Evolutionary conservation across 257 asterid species (phyloP).

Genomic region (Echites panduratus): DNA sequence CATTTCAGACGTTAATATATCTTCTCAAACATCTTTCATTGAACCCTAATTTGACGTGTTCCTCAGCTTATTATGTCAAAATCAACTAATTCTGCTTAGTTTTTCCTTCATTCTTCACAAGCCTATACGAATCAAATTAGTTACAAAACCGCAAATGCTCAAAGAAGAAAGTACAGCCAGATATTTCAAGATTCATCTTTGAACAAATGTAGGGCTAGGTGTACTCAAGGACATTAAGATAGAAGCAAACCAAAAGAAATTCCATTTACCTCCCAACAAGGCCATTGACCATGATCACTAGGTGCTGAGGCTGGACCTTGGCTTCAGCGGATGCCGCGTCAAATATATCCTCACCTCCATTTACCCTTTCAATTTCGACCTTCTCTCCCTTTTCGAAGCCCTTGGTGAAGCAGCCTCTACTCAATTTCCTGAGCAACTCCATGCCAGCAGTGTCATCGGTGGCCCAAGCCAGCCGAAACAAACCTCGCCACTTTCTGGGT

Average conservation of each 20-base stretch:
- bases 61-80: not conserved
- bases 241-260: not conserved
- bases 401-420: conserved; percentile 53
- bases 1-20: not conserved
- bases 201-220: not conserved
- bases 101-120: not conserved
- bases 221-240: not conserved
- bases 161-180: not conserved
- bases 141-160: not conserved
- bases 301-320: conserved; percentile 10
- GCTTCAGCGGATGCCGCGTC: conserved; percentile 49
- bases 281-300: conserved; percentile 12
- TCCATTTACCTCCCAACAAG: conserved; percentile 6
- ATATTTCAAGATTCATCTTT: not conserved
- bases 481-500: conserved; percentile 21
- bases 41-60: not conserved
- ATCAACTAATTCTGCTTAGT: not conserved
- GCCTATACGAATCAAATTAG: not conserved
- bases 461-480: conserved; percentile 30
- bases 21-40: not conserved
- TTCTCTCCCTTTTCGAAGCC: conserved; percentile 38
- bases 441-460: conserved; percentile 43
- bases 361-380: conserved; percentile 50
- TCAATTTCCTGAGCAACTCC: conserved; percentile 45
- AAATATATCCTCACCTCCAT: conserved; percentile 69